phyloP scores from a whole-genome alignment of 2,329 filamentous ascomycete species.

The Diatrype stigma region DNA sequence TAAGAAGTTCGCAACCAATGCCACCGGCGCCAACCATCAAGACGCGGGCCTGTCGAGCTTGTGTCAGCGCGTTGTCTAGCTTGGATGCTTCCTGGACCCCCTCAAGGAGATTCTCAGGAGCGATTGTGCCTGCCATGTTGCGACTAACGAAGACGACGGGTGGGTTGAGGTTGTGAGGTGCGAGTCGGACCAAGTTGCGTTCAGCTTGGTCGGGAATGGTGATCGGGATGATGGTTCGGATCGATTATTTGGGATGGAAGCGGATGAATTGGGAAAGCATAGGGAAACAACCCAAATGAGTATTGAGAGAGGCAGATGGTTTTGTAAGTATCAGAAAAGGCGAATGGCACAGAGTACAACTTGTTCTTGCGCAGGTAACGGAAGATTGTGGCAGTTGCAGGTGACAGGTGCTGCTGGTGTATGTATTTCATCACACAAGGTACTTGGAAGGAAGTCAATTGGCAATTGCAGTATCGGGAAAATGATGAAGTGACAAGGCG shows the following conservation, averaged over 20 bases:
- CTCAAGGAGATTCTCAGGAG: neutral
- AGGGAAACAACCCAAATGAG: too few species aligned
- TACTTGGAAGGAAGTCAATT: neutral
- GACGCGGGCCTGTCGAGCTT: slow-evolving; percentile 64
- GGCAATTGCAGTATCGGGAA: neutral
- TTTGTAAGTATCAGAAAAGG: too few species aligned
- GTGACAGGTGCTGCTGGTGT: neutral
- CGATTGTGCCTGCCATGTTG: neutral
- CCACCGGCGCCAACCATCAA: slow-evolving; percentile 95
- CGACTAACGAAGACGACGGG: neutral
- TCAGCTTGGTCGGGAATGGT: neutral
- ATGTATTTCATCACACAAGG: neutral
- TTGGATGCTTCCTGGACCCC: neutral
- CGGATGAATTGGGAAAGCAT: neutral
- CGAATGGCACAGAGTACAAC: too few species aligned
- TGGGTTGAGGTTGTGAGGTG: neutral
- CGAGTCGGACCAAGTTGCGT: neutral
- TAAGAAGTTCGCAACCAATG: slow-evolving; percentile 95
- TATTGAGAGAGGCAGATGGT: too few species aligned
- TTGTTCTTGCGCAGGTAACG: too few species aligned
- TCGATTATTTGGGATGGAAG: neutral
- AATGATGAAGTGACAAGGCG: neutral
- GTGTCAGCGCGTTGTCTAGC: slow-evolving; percentile 27
- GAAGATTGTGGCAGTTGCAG: neutral
- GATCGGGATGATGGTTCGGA: neutral